Base-by-base conservation (phyloP, 2,329 filamentous ascomycete genomes). In the Aspergillus neoniger region DNA sequence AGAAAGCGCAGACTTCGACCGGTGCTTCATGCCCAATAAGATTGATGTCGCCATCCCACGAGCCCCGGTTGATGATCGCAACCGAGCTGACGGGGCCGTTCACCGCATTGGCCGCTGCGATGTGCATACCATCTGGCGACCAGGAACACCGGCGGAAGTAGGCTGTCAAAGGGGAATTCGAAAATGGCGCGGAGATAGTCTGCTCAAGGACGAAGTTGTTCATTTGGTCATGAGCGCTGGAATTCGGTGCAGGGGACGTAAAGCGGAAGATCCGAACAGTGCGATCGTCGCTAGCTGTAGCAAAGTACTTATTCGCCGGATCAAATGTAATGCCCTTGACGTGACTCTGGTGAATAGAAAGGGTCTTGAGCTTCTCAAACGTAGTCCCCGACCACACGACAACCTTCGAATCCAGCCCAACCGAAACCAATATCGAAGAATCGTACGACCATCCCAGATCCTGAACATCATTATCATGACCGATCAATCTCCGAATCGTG, bases 281-380 rank as follows among this genome's bases (percentile, higher is more conserved):
- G 61, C 95, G 88, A 76, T 99, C 95, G 75, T 99, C 95, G 78
- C 92, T 96, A 2, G 96, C 93, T 0, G 96, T 99, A 15, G 96
- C 95, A 77, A 99, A 99, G 81, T 96, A 99, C 75, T 98, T 99
- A 81, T 98, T 98, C 44, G 95, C 95, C 0, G 95, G 95, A 73
- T 99, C 95, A 73, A 99, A 99, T 0, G 94, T 96, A 70, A 99
- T 96, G 63, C 96, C 95, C 76, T 99, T 99, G 80, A 99, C 95
- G 74, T 98, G 96, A 75, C 92, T 97, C 75, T 96, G 92, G 77
- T 99, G 95, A 60, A 93, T 89, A 2, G 92, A 88, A 5, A 99
- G 81, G 3, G 92, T 94, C 83, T 98, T 98, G 67, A 99, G 84
- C 80, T 96, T 98, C 80, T 99, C 95, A 69, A 99, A 99, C 0